These are phyloP conservation scores for Lenzites betulinus DNA, from an alignment of 768 basidiomycete species.

Conservation along the genomic window DNA sequence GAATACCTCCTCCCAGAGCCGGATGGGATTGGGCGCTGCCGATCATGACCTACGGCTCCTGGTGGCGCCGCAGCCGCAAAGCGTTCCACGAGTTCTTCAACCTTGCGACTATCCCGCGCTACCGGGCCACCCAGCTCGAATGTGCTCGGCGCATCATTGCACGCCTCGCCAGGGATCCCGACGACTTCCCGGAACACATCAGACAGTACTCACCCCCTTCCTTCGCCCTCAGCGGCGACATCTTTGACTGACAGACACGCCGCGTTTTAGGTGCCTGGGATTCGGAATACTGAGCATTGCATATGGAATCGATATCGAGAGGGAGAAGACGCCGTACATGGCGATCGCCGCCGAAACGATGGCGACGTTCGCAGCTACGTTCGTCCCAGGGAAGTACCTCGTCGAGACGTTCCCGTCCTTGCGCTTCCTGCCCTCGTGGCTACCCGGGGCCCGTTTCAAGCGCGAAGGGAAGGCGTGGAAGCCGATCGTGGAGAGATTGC, in stretches of 20 bases:
- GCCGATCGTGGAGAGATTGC: background rate
- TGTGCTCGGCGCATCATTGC: background rate
- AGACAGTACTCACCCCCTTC: background rate
- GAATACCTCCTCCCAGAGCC: background rate
- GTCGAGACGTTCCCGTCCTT: constrained; percentile 30
- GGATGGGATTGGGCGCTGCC: constrained; percentile 6
- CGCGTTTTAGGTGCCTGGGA: constrained; percentile 4
- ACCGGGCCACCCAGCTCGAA: background rate
- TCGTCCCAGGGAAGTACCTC: constrained; percentile 29
- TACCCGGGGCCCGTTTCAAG: constrained; percentile 27
- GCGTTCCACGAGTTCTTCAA: constrained; percentile 11
- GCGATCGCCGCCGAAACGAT: constrained; percentile 4
- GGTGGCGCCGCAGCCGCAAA: constrained; percentile 6
- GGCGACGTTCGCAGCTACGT: constrained; percentile 1
- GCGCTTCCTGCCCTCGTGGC: constrained; percentile 24
- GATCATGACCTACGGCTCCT: constrained; percentile 1
- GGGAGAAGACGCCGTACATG: constrained; percentile 6
- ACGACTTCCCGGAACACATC: constrained; percentile 5
- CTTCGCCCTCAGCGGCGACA: background rate
- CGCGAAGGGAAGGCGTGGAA: constrained; percentile 7
- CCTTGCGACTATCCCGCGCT: background rate
- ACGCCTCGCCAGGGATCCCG: constrained; percentile 1
- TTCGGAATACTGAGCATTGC: constrained; percentile 5
- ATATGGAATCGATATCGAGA: constrained; percentile 15
- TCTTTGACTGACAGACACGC: too few relatives aligned